These are phyloP conservation scores for Aspergillus ochraceoroseus DNA, from an alignment of 2,329 filamentous ascomycete species.

Conservation along the genomic window DNA sequence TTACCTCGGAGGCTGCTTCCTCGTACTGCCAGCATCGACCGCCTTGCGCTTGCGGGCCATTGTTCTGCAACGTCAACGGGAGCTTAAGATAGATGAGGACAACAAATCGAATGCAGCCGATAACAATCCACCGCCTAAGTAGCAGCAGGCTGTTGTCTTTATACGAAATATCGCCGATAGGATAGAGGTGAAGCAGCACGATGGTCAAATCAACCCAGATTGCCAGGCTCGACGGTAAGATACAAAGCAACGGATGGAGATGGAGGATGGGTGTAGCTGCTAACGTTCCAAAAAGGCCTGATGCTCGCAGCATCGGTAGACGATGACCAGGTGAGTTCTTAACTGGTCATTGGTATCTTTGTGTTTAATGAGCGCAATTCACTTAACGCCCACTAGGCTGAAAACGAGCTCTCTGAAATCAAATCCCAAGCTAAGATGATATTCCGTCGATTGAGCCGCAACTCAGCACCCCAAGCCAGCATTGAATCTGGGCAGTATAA, in stretches of 20 bases:
- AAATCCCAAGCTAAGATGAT: slow-evolving; percentile 89
- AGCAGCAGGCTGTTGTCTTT: slow-evolving; percentile 4
- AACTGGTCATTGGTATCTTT: background rate
- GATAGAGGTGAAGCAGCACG: slow-evolving; percentile 11
- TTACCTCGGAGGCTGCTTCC: slow-evolving; percentile 20
- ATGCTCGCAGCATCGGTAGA: slow-evolving; percentile 94
- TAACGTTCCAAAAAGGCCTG: slow-evolving; percentile 59
- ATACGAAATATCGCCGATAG: slow-evolving; percentile 3
- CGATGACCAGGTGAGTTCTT: slow-evolving; percentile 63
- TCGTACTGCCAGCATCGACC: slow-evolving; percentile 33
- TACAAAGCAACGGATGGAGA: slow-evolving; percentile 16
- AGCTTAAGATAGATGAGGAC: slow-evolving; percentile 13
- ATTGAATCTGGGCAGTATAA: slow-evolving; percentile 82
- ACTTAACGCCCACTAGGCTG: slow-evolving; percentile 47
- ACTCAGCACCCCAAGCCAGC: slow-evolving; percentile 82
- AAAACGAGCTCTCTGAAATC: slow-evolving; percentile 74
- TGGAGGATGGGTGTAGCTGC: slow-evolving; percentile 13
- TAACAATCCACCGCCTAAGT: slow-evolving; percentile 1
- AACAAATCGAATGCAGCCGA: slow-evolving; percentile 21
- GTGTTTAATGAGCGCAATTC: slow-evolving; percentile 8
- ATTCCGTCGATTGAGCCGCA: slow-evolving; percentile 79
- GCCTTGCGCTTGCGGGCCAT: slow-evolving; percentile 37
- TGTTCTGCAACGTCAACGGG: slow-evolving; percentile 15
- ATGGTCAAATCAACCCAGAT: slow-evolving; percentile 96
- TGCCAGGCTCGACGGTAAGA: slow-evolving; percentile 78